Evolutionary conservation across 1,284 basidiomycete species (phyloP), one percentile per base, ranked within the genome.

Genomic region (Gymnopus androsaceus): DNA sequence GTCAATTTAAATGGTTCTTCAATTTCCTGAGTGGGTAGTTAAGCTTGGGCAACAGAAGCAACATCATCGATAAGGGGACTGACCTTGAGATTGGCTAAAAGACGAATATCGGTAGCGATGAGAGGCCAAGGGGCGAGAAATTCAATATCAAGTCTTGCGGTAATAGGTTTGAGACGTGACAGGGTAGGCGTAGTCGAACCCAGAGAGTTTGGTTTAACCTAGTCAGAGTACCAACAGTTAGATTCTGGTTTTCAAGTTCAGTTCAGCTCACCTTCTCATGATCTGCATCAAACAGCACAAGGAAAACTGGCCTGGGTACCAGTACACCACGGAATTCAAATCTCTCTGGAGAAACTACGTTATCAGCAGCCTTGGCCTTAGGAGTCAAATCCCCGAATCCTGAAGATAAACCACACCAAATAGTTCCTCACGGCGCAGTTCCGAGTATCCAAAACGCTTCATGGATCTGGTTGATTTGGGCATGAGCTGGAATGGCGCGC

Each of bases 1-100:
- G 96, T 96, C 62, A 94, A 93, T 74, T 99, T 96, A 71, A 99
- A 99, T 0, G 97, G 97, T 70, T 99, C 97, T 75, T 99, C 97
- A 46, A 99, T 80, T 84, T 99, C 97, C 87, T 90, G n/a, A n/a
- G n/a, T n/a, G n/a, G n/a, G n/a, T n/a, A n/a, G n/a, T n/a, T n/a
- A n/a, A n/a, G n/a, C n/a, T n/a, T n/a, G n/a, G n/a, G n/a, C n/a
- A n/a, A n/a, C n/a, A n/a, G n/a, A n/a, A n/a, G n/a, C n/a, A n/a
- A n/a, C n/a, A n/a, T n/a, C n/a, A n/a, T n/a, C n/a, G n/a, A n/a
- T n/a, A n/a, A n/a, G n/a, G n/a, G n/a, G 38, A 60, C 52, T 4
- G 21, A 85, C 86, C 81, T 99, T 98, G 59, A 99, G 76, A 74
- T 94, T 95, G 11, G 95, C 95, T 48, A 98, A 78, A 34, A 98